Evolutionary conservation across 306 rosid genomes (phyloP).

Genomic region (Aeschynomene evenia): DNA sequence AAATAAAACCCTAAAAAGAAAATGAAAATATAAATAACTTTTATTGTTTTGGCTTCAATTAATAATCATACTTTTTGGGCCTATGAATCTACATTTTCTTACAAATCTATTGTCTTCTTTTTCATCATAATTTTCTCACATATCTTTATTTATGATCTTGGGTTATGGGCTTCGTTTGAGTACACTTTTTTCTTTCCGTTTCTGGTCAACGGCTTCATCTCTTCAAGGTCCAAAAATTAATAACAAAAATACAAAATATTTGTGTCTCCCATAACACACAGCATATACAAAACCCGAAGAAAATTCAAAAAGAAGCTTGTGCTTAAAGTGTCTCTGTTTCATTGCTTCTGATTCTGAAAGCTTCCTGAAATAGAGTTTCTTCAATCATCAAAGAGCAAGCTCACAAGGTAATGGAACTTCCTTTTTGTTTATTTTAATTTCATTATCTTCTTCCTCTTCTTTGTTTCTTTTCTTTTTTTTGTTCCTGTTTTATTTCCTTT

Average conservation of each 20-base stretch:
- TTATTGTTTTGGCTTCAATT: too few relatives aligned
- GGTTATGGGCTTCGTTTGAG: constrained; percentile 2
- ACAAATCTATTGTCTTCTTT: too few relatives aligned
- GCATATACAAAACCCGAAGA: neutral
- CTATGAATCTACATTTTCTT: too few relatives aligned
- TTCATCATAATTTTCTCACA: too few relatives aligned
- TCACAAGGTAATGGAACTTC: constrained; percentile 10
- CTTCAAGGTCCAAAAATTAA: neutral
- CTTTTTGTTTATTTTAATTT: neutral
- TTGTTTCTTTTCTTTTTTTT: neutral
- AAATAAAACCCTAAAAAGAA: too few relatives aligned
- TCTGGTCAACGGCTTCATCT: neutral
- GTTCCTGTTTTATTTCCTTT: neutral
- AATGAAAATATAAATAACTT: too few relatives aligned
- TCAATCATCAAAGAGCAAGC: neutral
- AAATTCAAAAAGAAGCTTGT: constrained; percentile 8
- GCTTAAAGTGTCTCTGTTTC: neutral
- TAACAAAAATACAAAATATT: neutral
- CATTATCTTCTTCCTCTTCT: neutral
- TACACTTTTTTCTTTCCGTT: neutral
- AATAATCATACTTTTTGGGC: too few relatives aligned
- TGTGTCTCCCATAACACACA: neutral
- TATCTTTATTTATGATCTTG: neutral
- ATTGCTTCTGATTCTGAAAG: neutral
- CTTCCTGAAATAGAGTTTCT: neutral